phyloP scores from a whole-genome alignment of 176 grass and related monocot species.

The Chrysopogon serrulatus region DNA sequence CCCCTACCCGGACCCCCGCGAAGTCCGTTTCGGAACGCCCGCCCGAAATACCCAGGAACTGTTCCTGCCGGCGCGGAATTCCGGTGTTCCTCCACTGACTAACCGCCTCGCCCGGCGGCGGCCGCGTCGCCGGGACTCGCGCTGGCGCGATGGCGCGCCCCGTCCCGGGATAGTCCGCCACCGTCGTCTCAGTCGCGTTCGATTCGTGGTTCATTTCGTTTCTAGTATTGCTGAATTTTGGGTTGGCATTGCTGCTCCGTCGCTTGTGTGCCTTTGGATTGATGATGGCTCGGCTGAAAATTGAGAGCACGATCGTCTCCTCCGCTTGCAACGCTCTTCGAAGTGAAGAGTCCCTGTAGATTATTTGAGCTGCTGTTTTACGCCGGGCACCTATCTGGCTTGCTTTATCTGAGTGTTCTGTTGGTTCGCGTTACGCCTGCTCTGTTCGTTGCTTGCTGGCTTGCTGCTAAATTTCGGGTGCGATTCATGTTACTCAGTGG shows the following conservation, averaged over 20 bases:
- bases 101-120: background rate
- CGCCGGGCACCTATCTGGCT: too few species aligned
- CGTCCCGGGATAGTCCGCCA: background rate
- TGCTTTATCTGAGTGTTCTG: background rate
- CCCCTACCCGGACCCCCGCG: background rate
- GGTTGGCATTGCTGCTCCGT: background rate
- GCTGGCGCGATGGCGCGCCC: background rate
- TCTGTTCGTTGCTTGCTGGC: background rate
- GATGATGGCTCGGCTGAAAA: too few species aligned
- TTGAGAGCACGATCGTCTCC: background rate
- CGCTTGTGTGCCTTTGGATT: background rate
- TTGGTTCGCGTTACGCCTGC: background rate
- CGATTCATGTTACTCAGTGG: background rate
- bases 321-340: background rate
- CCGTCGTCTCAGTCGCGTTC: background rate
- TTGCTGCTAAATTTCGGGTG: background rate
- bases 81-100: background rate
- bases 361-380: background rate
- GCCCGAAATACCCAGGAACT: background rate
- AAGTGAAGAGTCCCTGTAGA: background rate
- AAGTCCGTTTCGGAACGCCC: too few species aligned
- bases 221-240: background rate
- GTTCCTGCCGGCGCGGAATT: background rate
- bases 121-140: background rate
- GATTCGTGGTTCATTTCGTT: background rate